A percentile compares a stretch with the other conserved stretches of the same genome.
Conservation (phyloP, 2,329 filamentous ascomycete genomes). For the Cladophialophora bantiana region DNA sequence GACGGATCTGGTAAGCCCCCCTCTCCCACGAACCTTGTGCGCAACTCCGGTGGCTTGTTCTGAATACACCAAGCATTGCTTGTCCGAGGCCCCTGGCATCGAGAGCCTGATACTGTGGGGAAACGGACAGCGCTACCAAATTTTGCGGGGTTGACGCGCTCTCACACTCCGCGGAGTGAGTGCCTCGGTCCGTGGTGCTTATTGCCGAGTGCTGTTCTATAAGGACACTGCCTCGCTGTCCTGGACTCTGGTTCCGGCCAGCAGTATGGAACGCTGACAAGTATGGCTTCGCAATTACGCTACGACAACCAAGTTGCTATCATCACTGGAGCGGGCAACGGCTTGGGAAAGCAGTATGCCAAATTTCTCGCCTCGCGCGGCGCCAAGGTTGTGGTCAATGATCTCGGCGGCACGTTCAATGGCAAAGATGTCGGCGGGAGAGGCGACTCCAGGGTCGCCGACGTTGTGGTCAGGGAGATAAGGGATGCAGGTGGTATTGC, state of each 20-base stretch:
- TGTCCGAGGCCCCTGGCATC: not conserved
- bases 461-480: slow-evolving; percentile 57
- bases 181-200: slow-evolving; percentile 1
- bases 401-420: slow-evolving; percentile 88
- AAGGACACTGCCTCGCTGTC: slow-evolving; percentile 1
- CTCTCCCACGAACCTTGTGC: no score
- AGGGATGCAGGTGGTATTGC: slow-evolving; percentile 90
- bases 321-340: slow-evolving; percentile 83
- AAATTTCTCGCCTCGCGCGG: slow-evolving; percentile 89
- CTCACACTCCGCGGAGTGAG: not conserved
- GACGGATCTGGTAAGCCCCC: no score
- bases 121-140: not conserved
- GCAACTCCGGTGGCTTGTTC: no score
- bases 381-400: slow-evolving; percentile 95
- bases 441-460: slow-evolving; percentile 68
- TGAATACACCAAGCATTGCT: no score
- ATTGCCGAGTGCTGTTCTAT: slow-evolving; percentile 4
- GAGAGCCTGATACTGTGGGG: not conserved
- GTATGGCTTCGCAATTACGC: slow-evolving; percentile 71
- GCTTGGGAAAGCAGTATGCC: slow-evolving; percentile 80
- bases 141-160: not conserved
- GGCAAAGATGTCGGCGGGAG: slow-evolving; percentile 86
- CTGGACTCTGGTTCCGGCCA: not conserved
- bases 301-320: slow-evolving; percentile 90
- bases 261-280: not conserved